Evolutionary conservation across 495 filamentous ascomycete genomes (phyloP), one percentile per base, ranked within the genome.

Genomic region (Penicilliopsis zonata): DNA sequence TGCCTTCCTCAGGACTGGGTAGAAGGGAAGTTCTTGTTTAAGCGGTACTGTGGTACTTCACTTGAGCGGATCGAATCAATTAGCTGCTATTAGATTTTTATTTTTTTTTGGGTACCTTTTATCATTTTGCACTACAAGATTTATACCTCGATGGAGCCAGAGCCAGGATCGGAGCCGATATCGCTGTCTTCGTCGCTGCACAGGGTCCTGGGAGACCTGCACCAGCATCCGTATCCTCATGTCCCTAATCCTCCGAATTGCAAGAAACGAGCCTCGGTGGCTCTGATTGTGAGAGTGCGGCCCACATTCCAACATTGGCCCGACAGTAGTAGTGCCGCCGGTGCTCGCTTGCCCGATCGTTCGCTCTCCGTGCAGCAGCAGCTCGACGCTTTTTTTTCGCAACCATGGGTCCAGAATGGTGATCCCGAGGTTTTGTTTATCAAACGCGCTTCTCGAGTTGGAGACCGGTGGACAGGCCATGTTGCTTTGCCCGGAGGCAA

Each of bases 341-440:
- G 47, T 18, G 31, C 42, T 10, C 35, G 33, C 21, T 38, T 35
- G 29, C 30, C 18, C 7, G 57, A 60, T 30, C 35, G 37, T 29
- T 56, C 49, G 8, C 35, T 46, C 18, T 41, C 60, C 2, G 43
- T 55, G 20, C 46, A 59, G 31, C 40, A 69, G 15, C 60, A 55
- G 24, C 41, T 84, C 18, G 55, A 72, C 12, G 43, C 51, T 10
- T 86, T 83, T 58, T 86, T 85, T 46, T 54, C 61, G 1, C 78
- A 80, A 36, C 39, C 62, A 6, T 87, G 82, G 82, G 78, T 82
- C 7, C 61, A 71, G 28, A 53, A 78, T 46, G 82, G 81, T n/a
- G 75, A 80, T 36, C 74, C 81, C 2, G 82, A 87, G 45, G 61
- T 77, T 8, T 60, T 85, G 9, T 83, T 85, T 43, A 87, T 87